Evolutionary conservation across 805 yeast species (phyloP).

Genomic region (Torulaspora delbrueckii): DNA sequence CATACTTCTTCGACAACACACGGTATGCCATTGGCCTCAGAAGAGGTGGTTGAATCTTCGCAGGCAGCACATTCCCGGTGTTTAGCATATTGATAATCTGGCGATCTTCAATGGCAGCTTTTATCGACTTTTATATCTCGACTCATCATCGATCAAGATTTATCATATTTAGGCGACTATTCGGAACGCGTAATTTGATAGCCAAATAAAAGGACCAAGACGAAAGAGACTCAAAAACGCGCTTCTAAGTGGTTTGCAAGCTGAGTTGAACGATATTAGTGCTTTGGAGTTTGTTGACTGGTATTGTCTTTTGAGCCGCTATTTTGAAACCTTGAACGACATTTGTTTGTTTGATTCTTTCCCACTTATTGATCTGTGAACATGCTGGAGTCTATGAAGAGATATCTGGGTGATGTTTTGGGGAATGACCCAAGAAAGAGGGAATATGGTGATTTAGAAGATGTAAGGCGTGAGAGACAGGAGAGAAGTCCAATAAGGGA

Average conservation of each 20-base stretch:
- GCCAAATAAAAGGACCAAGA: not conserved
- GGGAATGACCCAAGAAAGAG: conserved; percentile 19
- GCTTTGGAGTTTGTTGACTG: no score
- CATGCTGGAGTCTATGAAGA: conserved; percentile 17
- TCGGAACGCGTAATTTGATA: not conserved
- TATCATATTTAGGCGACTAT: not conserved
- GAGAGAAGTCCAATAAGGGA: conserved; percentile 2
- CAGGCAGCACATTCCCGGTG: conserved; percentile 53
- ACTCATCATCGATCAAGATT: not conserved
- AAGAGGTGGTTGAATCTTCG: conserved; percentile 71
- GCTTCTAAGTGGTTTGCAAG: not conserved
- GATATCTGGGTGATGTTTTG: conserved; percentile 12
- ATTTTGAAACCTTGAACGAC: not conserved
- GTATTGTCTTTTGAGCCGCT: not conserved
- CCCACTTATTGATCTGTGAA: not conserved
- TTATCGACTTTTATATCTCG: not conserved
- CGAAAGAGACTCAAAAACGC: not conserved
- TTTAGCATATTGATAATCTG: conserved; percentile 15
- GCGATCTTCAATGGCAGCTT: not conserved
- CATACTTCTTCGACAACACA: conserved; percentile 84
- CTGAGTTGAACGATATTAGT: no score
- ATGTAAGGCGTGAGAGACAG: conserved; percentile 7
- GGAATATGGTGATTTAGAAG: conserved; percentile 21
- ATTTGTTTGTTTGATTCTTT: no score
- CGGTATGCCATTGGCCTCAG: conserved; percentile 90